Conservation (phyloP, 2,329 filamentous ascomycete genomes). For the Aspergillus uvarum region DNA sequence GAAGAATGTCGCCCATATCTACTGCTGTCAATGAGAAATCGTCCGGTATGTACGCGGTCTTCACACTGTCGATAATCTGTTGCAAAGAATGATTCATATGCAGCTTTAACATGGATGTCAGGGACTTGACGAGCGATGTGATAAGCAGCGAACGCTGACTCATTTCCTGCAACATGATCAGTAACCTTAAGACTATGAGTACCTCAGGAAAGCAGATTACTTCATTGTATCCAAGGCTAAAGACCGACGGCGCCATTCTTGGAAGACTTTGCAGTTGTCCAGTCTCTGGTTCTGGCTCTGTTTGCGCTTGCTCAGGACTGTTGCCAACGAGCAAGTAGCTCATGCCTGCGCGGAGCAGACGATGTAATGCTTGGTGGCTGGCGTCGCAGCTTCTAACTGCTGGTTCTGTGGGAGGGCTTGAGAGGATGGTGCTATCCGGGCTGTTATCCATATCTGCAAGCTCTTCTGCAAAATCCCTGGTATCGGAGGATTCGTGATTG, state of each 20-base stretch:
- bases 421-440: not conserved
- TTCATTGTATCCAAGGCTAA: slow-evolving; percentile 31
- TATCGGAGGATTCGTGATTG: not conserved
- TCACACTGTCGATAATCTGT: slow-evolving; percentile 15
- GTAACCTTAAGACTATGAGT: not conserved
- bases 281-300: not conserved
- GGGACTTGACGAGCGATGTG: slow-evolving; percentile 35
- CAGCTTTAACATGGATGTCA: slow-evolving; percentile 31
- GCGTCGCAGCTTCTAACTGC: not conserved
- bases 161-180: slow-evolving; percentile 29
- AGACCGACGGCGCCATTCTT: slow-evolving; percentile 30
- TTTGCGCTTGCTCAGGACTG: slow-evolving; percentile 1
- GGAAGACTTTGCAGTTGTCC: slow-evolving; percentile 20
- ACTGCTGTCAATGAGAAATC: not conserved
- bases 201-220: slow-evolving; percentile 17
- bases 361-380: not conserved
- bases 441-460: not conserved
- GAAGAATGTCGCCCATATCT: slow-evolving; percentile 23
- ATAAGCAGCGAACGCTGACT: slow-evolving; percentile 37
- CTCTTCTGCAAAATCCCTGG: not conserved
- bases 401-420: not conserved
- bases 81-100: slow-evolving; percentile 17
- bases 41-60: not conserved
- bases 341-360: slow-evolving; percentile 30
- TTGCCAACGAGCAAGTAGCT: slow-evolving; percentile 6